Evolutionary conservation across 2,329 filamentous ascomycete species (phyloP), one percentile per base, ranked within the genome.

Genomic region (Trichoderma harzianum): DNA sequence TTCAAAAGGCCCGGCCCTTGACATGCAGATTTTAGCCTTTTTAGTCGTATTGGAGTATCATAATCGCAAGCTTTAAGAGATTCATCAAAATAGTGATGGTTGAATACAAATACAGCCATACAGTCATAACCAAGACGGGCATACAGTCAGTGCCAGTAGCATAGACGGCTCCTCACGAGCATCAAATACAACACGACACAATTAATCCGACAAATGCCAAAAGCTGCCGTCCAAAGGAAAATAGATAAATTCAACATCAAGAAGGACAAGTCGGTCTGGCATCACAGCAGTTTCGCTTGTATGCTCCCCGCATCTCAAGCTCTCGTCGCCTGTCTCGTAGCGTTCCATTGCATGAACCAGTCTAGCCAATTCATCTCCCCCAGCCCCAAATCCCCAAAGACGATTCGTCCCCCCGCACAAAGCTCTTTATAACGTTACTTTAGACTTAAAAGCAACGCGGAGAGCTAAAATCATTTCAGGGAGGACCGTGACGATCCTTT

Each of bases 381-480:
- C 43, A 64, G 24, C 26, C 53, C 26, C 18, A 60, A 64, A 47
- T 51, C 39, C 24, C n/a, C 51, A 32, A 53, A 10, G 11, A 24
- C 39, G 11, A 53, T 64, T 53, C 62, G 26, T 65, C 28, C 62
- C 62, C 62, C 61, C 62, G 62, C 62, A 65, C 39, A n/a, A 65
- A 65, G 14, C 26, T 65, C 62, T 14, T 24, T 32, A 21, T 28
- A 65, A 65, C 62, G 62, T 65, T 53, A 53, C 62, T 65, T 65
- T 65, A 65, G 62, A 53, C 62, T 65, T 65, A 53, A 53, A 64
- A 53, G 30, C n/a, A 18, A 51, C 43, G 43, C n/a, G 62, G 39
- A 65, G 39, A 30, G 61, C 39, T 21, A 47, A 30, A 32, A 2
- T 39, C 28, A 21, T 47, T 47, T 26, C 36, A 21, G 61, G 36